Conservation (phyloP, 805 yeast genomes). For the Teunomyces atbi region DNA sequence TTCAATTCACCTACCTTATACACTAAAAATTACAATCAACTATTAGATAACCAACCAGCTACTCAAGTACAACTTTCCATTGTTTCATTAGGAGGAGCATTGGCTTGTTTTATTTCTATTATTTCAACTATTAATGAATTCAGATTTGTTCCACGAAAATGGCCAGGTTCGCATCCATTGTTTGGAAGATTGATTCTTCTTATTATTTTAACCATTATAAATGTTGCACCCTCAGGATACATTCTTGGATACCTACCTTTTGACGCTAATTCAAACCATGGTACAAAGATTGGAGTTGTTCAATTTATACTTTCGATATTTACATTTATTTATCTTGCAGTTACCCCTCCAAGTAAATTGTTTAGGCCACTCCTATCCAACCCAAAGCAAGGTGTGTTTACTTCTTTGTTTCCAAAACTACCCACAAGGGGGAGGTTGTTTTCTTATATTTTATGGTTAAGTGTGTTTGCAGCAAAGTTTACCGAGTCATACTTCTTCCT, state of each 20-base stretch:
- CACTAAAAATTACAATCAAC: slow-evolving; percentile 41
- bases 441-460: slow-evolving; percentile 29
- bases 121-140: slow-evolving; percentile 24
- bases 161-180: slow-evolving; percentile 20
- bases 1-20: slow-evolving; percentile 51
- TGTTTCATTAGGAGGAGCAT: slow-evolving; percentile 45
- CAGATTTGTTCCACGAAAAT: slow-evolving; percentile 24
- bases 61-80: slow-evolving; percentile 43
- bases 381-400: slow-evolving; percentile 15
- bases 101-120: slow-evolving; percentile 34
- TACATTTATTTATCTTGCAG: slow-evolving; percentile 28
- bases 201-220: slow-evolving; percentile 16
- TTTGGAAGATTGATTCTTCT: slow-evolving; percentile 15
- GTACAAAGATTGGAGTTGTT: slow-evolving; percentile 19
- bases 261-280: slow-evolving; percentile 23
- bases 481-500: slow-evolving; percentile 36
- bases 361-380: slow-evolving; percentile 12
- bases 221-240: slow-evolving; percentile 29
- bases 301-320: slow-evolving; percentile 30
- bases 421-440: slow-evolving; percentile 18
- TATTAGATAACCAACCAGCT: slow-evolving; percentile 44
- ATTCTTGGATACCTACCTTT: slow-evolving; percentile 24
- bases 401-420: slow-evolving; percentile 25
- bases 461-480: slow-evolving; percentile 33
- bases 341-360: slow-evolving; percentile 23